Percentiles rank a stretch among this genome's conserved stretches.
Evolutionary conservation across 164 flowering plant species (phyloP).

Genomic region (Chimonanthus salicifolius): DNA sequence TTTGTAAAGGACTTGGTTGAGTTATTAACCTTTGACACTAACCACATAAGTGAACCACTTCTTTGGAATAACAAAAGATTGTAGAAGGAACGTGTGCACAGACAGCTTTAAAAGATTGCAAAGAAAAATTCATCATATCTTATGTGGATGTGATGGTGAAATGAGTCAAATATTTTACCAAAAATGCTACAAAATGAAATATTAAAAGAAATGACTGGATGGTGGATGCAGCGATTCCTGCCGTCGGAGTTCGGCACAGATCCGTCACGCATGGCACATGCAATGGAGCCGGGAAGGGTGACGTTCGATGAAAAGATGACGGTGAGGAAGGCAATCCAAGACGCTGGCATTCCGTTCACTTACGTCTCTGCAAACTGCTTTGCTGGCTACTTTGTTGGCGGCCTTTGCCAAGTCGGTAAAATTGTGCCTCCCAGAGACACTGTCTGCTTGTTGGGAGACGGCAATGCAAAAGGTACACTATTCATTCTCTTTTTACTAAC

Average conservation of each 20-base stretch:
- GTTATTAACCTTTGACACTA: too few relatives aligned
- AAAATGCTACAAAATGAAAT: too few relatives aligned
- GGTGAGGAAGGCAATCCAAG: conserved; percentile 22
- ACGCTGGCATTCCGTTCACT: conserved; percentile 20
- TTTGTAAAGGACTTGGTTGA: too few relatives aligned
- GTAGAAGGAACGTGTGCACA: too few relatives aligned
- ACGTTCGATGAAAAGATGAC: conserved; percentile 25
- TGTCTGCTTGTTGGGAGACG: conserved; percentile 15
- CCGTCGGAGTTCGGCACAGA: conserved; percentile 24
- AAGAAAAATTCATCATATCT: too few relatives aligned
- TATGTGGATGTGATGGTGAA: too few relatives aligned
- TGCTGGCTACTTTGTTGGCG: conserved; percentile 19
- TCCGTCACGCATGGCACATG: conserved; percentile 19
- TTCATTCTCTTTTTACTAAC: too few relatives aligned
- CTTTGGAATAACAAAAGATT: too few relatives aligned
- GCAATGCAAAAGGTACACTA: conserved; percentile 14
- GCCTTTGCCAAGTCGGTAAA: conserved; percentile 10
- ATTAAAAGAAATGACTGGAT: background rate
- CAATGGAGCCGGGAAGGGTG: conserved; percentile 20
- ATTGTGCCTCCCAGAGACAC: conserved; percentile 11
- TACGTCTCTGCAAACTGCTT: conserved; percentile 26
- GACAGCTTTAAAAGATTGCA: too few relatives aligned
- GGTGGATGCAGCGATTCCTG: conserved; percentile 16
- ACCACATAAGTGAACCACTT: too few relatives aligned
- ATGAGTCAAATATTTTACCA: too few relatives aligned